Percentiles rank a stretch among this genome's conserved stretches.
Evolutionary conservation across 2,329 filamentous ascomycete species (phyloP).

Genomic region (Penicillium sp.): DNA sequence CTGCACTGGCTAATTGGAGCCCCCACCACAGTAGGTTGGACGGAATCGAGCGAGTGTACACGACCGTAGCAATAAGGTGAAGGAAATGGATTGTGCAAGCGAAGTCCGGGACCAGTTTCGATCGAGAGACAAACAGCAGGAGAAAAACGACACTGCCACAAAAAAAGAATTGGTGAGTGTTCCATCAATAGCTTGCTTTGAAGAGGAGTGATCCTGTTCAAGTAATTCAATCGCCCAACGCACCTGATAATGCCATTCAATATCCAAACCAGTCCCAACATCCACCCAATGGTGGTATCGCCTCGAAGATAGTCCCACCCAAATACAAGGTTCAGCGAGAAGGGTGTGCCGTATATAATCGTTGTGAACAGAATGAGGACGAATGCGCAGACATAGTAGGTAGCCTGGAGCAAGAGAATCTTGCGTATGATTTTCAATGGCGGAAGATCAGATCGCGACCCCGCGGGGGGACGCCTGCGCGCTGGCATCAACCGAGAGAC

Average conservation of each 20-base stretch:
- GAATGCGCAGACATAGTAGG: conserved; percentile 58
- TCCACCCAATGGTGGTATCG: conserved; percentile 66
- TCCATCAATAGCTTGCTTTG: no score
- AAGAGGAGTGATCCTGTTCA: no score
- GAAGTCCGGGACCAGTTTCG: conserved; percentile 93
- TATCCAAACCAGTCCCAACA: conserved; percentile 61
- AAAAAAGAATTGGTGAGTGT: not conserved
- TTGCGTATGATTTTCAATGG: conserved; percentile 62
- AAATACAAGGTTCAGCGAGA: conserved; percentile 54
- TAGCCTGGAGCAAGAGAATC: conserved; percentile 58
- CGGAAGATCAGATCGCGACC: conserved; percentile 60
- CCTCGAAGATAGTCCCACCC: conserved; percentile 59
- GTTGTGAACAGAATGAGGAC: conserved; percentile 62
- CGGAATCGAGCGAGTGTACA: conserved; percentile 74
- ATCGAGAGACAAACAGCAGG: conserved; percentile 75
- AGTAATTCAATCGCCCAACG: conserved; percentile 19
- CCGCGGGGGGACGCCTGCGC: conserved; percentile 57
- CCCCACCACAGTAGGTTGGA: conserved; percentile 82
- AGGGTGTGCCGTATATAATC: conserved; percentile 57
- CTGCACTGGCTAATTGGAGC: conserved; percentile 55
- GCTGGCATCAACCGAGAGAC: conserved; percentile 31
- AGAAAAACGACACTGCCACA: conserved; percentile 69
- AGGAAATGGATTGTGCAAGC: conserved; percentile 81
- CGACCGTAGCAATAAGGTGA: conserved; percentile 67
- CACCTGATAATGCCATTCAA: conserved; percentile 60